Base-by-base conservation (phyloP, 2,329 filamentous ascomycete genomes). In the Dactylellina haptotyla region DNA sequence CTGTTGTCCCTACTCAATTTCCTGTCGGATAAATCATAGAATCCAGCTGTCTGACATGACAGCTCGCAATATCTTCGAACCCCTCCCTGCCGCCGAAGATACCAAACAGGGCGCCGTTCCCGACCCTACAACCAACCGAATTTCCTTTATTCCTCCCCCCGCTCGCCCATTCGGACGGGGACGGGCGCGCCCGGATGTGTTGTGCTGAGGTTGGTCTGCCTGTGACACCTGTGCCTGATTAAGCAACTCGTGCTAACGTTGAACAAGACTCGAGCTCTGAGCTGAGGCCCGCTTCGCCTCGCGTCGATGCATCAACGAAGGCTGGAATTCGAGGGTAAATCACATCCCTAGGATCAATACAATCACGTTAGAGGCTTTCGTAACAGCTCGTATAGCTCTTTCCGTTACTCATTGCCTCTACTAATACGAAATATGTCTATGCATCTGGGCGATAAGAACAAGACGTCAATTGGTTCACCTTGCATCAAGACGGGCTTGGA, bases 1-100 rank as follows among this genome's bases (percentile, higher is more conserved):
- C 43, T 64, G 58, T 50, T 50, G 59, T 72, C 67, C 67, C 67
- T 65, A 54, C 59, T 65, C 45, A 71, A 72, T 72, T 72, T 72
- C 67, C 59, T 72, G 30, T 72, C 67, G 67, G 67, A 72, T 72
- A 72, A 71, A 72, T 64, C 23, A 54, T 2, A 58, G 4, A 8
- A 4, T 4, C 18, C 18, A 16, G 8, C 50, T 56, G 39, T 46
- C 67, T 72, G 67, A 72, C 67, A 59, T 72, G 67, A 72, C 66
- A 54, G 23, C 48, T 59, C 54, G 66, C 51, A 59, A 59, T 56
- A 61, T 59, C 62, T 51, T 61, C 50, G 18, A 34, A 20, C 26
- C 37, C 34, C 30, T 41, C 50, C 61, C 51, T 57, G 50, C 20
- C 32, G 39, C 53, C 53, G n/a, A 20, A 26, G 16, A 56, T 18